phyloP scores from a whole-genome alignment of 2,329 filamentous ascomycete genomes.

The Trichoderma oligosporum region DNA sequence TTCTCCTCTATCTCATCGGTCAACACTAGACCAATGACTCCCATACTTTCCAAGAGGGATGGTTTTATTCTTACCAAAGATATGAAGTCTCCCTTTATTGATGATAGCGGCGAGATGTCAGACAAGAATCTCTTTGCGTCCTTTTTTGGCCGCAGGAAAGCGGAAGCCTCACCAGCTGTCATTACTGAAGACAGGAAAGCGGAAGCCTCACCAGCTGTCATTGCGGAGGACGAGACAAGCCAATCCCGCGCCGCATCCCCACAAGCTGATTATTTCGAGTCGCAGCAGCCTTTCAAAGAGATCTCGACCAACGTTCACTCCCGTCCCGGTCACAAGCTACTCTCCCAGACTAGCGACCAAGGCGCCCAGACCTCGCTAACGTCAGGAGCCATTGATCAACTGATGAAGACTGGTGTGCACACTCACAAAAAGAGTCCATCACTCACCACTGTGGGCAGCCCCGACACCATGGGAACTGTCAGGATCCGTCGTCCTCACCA shows the following conservation, averaged over 20 bases:
- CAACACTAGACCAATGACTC: constrained; percentile 44
- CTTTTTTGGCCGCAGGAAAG: constrained; percentile 45
- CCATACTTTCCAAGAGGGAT: constrained; percentile 51
- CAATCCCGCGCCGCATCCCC: constrained; percentile 45
- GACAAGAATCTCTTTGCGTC: constrained; percentile 41
- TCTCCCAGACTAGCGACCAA: constrained; percentile 58
- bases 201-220: constrained; percentile 40
- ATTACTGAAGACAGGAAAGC: too few relatives aligned
- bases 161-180: constrained; percentile 37
- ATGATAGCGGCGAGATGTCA: constrained; percentile 38
- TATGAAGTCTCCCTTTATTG: constrained; percentile 30
- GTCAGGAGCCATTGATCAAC: constrained; percentile 73
- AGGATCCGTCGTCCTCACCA: constrained; percentile 43
- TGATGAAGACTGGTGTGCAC: constrained; percentile 51
- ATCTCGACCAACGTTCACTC: constrained; percentile 56
- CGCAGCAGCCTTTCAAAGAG: constrained; percentile 57
- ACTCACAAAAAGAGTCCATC: constrained; percentile 38
- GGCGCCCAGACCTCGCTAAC: constrained; percentile 80
- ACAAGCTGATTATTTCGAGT: constrained; percentile 49
- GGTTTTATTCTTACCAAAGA: constrained; percentile 55
- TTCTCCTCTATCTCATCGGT: constrained; percentile 46
- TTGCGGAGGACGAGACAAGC: constrained; percentile 63
- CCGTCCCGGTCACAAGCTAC: constrained; percentile 38
- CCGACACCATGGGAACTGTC: constrained; percentile 40
- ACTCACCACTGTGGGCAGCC: constrained; percentile 32